Evolutionary conservation across 2,329 filamentous ascomycete species (phyloP).

Genomic region (Trichoderma sp.): DNA sequence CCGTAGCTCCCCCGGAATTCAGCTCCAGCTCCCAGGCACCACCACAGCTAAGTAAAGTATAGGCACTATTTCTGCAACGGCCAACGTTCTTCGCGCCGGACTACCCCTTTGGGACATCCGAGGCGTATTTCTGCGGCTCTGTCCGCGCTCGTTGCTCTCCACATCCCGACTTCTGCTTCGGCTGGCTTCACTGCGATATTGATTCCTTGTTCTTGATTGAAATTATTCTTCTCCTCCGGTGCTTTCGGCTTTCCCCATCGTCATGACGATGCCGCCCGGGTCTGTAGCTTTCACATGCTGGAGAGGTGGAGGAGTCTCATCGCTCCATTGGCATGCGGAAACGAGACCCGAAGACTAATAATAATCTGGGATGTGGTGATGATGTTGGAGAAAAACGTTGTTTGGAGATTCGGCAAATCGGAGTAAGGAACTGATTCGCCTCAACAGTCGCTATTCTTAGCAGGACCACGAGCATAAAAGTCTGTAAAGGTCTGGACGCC

Average conservation of each 20-base stretch:
- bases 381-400: no score
- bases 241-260: background rate
- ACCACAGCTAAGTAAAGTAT: background rate
- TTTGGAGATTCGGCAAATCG: no score
- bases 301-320: background rate
- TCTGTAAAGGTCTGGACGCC: no score
- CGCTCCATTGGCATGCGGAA: background rate
- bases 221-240: background rate
- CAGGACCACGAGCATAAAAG: no score
- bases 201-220: background rate
- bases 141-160: background rate
- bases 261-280: conserved; percentile 9
- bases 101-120: conserved; percentile 22
- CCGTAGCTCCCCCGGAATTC: conserved; percentile 8
- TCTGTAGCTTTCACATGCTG: background rate
- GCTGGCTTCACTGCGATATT: no score
- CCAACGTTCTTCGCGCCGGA: background rate
- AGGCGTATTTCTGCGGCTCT: conserved; percentile 1
- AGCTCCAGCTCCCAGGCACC: background rate
- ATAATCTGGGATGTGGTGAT: no score
- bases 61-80: background rate
- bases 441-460: background rate
- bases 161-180: no score
- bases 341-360: no score
- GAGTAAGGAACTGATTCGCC: background rate